phyloP scores from a whole-genome alignment of 495 filamentous ascomycete species.

The Hyaloscypha finlandica region DNA sequence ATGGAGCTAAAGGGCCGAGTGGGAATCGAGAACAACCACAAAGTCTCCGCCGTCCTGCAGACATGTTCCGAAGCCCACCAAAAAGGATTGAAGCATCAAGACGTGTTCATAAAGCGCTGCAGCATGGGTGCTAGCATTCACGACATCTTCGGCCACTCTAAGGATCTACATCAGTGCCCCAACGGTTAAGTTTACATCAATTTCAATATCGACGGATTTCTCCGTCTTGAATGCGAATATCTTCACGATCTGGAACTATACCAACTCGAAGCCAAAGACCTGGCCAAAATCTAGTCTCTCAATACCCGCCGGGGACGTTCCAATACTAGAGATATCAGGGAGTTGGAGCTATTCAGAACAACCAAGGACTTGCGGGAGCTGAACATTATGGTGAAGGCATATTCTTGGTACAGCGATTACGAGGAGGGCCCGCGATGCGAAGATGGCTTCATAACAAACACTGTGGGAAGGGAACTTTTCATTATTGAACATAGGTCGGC shows the following conservation, averaged over 20 bases:
- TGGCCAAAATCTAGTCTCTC: not conserved
- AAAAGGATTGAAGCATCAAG: not conserved
- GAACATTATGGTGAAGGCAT: too few relatives aligned
- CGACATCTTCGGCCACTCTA: too few relatives aligned
- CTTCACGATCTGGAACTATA: not conserved
- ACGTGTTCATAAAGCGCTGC: not conserved
- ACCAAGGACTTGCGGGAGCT: not conserved
- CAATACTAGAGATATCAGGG: not conserved
- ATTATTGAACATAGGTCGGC: not conserved
- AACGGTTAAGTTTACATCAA: not conserved
- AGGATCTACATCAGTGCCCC: too few relatives aligned
- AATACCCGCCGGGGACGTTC: not conserved
- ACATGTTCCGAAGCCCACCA: not conserved
- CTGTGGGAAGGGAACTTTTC: too few relatives aligned
- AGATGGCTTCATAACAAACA: too few relatives aligned
- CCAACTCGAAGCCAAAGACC: not conserved
- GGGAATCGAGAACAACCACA: not conserved
- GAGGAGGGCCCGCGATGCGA: too few relatives aligned
- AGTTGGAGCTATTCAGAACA: not conserved
- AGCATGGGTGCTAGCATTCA: too few relatives aligned
- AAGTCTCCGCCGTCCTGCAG: not conserved
- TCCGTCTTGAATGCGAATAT: not conserved
- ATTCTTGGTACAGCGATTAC: too few relatives aligned
- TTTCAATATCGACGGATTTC: not conserved
- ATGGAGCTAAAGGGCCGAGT: not conserved